Evolutionary conservation across 2,329 filamentous ascomycete genomes (phyloP).

Genomic region (Epichloe sp.): DNA sequence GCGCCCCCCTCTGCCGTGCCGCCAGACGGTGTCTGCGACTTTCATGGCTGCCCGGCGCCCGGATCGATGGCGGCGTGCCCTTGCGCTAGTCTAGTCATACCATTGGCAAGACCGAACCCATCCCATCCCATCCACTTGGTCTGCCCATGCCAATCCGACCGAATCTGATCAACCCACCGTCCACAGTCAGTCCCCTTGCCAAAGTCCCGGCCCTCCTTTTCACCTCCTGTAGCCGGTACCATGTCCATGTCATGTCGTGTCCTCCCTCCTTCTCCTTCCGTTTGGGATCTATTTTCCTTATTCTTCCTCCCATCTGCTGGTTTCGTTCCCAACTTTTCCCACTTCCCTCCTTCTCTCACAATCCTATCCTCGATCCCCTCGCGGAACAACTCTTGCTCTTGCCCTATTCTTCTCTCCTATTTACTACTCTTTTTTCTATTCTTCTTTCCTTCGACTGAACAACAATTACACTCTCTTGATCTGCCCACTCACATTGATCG

Average conservation of each 20-base stretch:
- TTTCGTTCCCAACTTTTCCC: conserved; percentile 4
- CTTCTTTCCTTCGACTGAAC: background rate
- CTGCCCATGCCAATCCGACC: conserved; percentile 3
- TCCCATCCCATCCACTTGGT: conserved; percentile 1
- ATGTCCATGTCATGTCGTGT: conserved; percentile 4
- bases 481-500: background rate
- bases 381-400: background rate
- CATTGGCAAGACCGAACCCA: conserved; percentile 3
- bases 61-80: conserved; percentile 6
- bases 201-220: conserved; percentile 7
- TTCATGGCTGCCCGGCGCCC: conserved; percentile 1
- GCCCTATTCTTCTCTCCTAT: background rate
- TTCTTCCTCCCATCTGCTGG: conserved; percentile 5
- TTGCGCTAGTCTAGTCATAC: conserved; percentile 7
- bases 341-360: conserved; percentile 3
- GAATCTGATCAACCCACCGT: conserved; percentile 4
- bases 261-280: conserved; percentile 6
- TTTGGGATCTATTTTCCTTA: conserved; percentile 5
- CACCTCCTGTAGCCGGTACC: conserved; percentile 2
- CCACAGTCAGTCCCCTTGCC: conserved; percentile 3
- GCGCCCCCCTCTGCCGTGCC: background rate
- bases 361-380: background rate
- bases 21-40: conserved; percentile 1
- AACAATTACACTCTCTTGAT: conserved; percentile 1
- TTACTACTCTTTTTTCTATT: background rate